Percentiles rank a stretch among this genome's conserved stretches.
These are phyloP conservation scores for Rosellinia necatrix DNA, from an alignment of 2,329 filamentous ascomycete species.

Conservation along the genomic window DNA sequence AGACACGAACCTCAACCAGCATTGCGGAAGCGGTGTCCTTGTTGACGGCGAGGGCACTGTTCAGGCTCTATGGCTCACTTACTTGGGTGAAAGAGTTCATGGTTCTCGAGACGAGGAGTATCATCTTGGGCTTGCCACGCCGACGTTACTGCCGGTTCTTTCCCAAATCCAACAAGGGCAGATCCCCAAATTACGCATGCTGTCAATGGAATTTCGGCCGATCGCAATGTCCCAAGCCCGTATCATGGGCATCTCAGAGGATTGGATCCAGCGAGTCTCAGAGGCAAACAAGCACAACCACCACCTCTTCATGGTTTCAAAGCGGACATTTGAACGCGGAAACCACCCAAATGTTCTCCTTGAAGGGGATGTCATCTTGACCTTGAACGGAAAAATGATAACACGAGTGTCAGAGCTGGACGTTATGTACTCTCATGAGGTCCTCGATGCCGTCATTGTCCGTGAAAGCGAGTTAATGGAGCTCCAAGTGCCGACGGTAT, in stretches of 20 bases:
- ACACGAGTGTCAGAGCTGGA: conserved; percentile 93
- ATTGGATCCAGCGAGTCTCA: conserved; percentile 92
- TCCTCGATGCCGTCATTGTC: conserved; percentile 83
- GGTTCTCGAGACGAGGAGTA: conserved; percentile 93
- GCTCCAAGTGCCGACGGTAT: conserved; percentile 80
- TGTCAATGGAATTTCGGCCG: conserved; percentile 92
- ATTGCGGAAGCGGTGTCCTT: conserved; percentile 93
- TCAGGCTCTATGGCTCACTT: conserved; percentile 94
- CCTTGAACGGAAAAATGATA: conserved; percentile 87
- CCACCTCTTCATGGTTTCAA: conserved; percentile 97
- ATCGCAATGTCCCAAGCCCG: conserved; percentile 97
- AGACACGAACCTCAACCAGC: conserved; percentile 86
- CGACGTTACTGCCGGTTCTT: conserved; percentile 86
- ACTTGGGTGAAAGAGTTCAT: conserved; percentile 85
- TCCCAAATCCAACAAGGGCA: conserved; percentile 80
- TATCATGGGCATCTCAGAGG: conserved; percentile 94
- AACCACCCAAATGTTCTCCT: conserved; percentile 63
- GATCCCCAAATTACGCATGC: conserved; percentile 81
- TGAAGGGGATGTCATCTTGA: conserved; percentile 92
- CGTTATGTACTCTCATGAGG: conserved; percentile 90
- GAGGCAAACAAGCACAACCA: conserved; percentile 88
- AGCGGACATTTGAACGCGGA: conserved; percentile 72
- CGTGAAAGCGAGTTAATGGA: conserved; percentile 80
- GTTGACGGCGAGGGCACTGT: conserved; percentile 89
- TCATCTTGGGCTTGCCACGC: conserved; percentile 88